Evolutionary conservation across 345 rosid species (phyloP).

Genomic region (Chamaenerion angustifolium): DNA sequence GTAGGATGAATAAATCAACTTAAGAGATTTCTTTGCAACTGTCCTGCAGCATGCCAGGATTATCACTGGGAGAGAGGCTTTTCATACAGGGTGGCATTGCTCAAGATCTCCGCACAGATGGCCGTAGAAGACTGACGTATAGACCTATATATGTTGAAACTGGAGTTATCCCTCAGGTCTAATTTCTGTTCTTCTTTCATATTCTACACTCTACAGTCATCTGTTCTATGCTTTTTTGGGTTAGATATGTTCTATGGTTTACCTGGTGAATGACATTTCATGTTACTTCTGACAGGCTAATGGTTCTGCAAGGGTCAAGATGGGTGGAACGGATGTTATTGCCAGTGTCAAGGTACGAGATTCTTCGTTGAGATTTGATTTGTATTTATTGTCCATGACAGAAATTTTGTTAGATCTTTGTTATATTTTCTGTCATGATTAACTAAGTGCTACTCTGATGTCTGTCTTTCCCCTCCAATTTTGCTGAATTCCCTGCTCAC

Average conservation of each 20-base stretch:
- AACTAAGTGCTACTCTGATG: too few species aligned
- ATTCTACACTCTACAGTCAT: neutral
- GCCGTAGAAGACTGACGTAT: conserved; percentile 52
- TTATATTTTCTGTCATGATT: too few species aligned
- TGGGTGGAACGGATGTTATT: conserved; percentile 83
- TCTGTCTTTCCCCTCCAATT: neutral
- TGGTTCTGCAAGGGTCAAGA: conserved; percentile 73
- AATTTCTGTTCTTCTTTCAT: conserved; percentile 1
- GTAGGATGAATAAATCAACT: too few species aligned
- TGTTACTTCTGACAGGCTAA: conserved; percentile 40
- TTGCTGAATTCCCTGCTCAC: neutral
- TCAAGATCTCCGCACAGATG: conserved; percentile 72
- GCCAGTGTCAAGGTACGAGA: conserved; percentile 76
- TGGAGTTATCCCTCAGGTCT: conserved; percentile 82
- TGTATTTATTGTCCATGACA: too few species aligned
- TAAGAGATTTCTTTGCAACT: neutral
- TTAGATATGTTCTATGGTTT: neutral
- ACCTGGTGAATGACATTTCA: neutral
- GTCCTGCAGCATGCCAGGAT: conserved; percentile 53
- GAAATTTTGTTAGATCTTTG: too few species aligned
- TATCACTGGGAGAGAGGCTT: conserved; percentile 56
- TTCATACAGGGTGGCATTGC: conserved; percentile 77
- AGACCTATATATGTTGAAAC: conserved; percentile 61
- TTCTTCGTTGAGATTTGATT: neutral
- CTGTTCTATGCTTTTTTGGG: too few species aligned